Evolutionary conservation across 441 rosid genomes (phyloP).

Genomic region (Pelargonium myrrhifolium): DNA sequence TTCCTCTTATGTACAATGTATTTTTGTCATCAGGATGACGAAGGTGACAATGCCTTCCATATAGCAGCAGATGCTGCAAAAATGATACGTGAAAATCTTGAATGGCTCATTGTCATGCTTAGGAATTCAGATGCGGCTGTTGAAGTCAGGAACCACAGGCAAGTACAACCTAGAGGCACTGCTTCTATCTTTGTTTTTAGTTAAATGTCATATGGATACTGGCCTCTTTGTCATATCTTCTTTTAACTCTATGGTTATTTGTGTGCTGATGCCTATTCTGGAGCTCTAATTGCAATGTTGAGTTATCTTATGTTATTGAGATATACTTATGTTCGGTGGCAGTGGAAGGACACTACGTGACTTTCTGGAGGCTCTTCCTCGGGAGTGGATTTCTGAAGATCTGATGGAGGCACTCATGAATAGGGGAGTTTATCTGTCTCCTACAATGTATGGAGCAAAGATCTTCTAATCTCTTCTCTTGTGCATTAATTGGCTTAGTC

Average conservation of each 20-base stretch:
- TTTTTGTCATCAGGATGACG: slow-evolving; percentile 69
- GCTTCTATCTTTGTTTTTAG: slow-evolving; percentile 2
- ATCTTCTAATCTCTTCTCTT: slow-evolving; percentile 18
- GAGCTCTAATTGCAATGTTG: slow-evolving; percentile 5
- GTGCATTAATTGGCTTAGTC: slow-evolving; percentile 10
- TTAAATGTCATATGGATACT: not conserved
- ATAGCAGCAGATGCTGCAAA: slow-evolving; percentile 97
- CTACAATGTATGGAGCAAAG: slow-evolving; percentile 63
- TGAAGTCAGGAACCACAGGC: slow-evolving; percentile 92
- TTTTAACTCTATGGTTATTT: not conserved
- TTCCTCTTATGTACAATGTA: slow-evolving; percentile 21
- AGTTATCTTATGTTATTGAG: slow-evolving; percentile 12
- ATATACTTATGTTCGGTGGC: slow-evolving; percentile 25
- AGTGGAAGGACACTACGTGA: slow-evolving; percentile 95
- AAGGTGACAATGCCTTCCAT: slow-evolving; percentile 96
- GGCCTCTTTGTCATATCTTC: not conserved
- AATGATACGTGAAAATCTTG: slow-evolving; percentile 98
- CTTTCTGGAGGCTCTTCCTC: slow-evolving; percentile 89
- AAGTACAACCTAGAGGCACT: slow-evolving; percentile 24
- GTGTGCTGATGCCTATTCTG: slow-evolving; percentile 7
- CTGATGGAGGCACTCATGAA: slow-evolving; percentile 75
- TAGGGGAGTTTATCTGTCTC: slow-evolving; percentile 83
- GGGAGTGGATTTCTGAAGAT: slow-evolving; percentile 99
- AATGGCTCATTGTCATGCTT: slow-evolving; percentile 92
- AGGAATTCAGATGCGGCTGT: slow-evolving; percentile 72